Evolutionary conservation across 805 yeast genomes (phyloP), one percentile per base, ranked within the genome.

Genomic region (Zygoascus ofunaensis): DNA sequence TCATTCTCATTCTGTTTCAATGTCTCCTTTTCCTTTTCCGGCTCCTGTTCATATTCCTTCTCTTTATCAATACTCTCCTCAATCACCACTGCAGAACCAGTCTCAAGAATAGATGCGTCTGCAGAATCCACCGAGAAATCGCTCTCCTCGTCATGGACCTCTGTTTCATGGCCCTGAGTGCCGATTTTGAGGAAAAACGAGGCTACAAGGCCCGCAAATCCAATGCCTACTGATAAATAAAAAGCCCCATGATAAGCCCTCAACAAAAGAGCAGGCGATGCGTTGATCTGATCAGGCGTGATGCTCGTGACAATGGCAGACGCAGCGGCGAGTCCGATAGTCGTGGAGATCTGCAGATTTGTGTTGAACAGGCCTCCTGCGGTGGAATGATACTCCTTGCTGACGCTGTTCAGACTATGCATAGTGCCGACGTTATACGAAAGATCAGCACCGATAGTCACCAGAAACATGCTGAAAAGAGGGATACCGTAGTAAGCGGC

Each of bases 301-400:
- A 49, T 46, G 1, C 49, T 37, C 4, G 52, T 34, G 3, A 49
- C 61, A 37, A 72, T 58, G 0, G 75, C 68, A 15, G 69, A 56
- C 1, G 71, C 58, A 1, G 70, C 49, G 20, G 73, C 71, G 4
- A 72, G 55, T 0, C 74, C 74, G 4, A 72, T 58, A 3, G 73
- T 57, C 0, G 67, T 59, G 34, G 71, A 58, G 23, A 73, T 47
- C 45, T 71, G 74, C 22, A 63, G 49, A 32, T 66, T 56, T 1
- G 76, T 72, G 48, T 70, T 72, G 50, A 72, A 72, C 3, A 72
- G 60, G 14, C 76, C 76, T 3, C 73, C 73, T 3, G 76, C 77
- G 12, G 72, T 54, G 39, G 72, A 64, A 46, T 71, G 76, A 19
- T 67, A 53, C 14, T 55, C 44, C 32, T 54, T 53, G 21, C 65